Percentiles rank a stretch among this genome's conserved stretches.
phyloP scores from a whole-genome alignment of 140 eudicot genomes.

The Flaveria floridana region DNA sequence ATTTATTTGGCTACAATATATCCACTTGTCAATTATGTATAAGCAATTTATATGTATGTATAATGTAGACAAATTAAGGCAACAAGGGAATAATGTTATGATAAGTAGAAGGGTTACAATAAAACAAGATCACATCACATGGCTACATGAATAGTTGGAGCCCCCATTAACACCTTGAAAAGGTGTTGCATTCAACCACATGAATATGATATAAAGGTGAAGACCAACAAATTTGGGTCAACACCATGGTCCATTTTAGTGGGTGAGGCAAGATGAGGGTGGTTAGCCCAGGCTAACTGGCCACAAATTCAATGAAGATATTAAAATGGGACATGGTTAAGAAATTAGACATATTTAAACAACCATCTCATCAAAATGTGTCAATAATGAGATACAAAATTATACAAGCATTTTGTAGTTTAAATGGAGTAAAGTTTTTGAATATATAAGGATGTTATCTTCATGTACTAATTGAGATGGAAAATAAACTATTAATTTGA shows the following conservation, averaged over 20 bases:
- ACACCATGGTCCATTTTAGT: conserved; percentile 27
- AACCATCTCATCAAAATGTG: not conserved
- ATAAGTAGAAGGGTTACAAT: conserved; percentile 35
- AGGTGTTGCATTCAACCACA: conserved; percentile 34
- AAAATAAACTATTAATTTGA: not conserved
- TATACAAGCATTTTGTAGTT: not conserved
- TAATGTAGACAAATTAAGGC: conserved; percentile 33
- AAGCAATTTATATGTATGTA: not conserved
- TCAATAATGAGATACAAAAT: not conserved
- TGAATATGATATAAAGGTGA: conserved; percentile 37
- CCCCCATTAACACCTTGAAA: conserved; percentile 45
- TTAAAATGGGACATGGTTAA: conserved; percentile 18
- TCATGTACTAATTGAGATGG: not conserved
- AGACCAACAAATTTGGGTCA: conserved; percentile 42
- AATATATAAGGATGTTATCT: not conserved
- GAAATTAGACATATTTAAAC: conserved; percentile 19
- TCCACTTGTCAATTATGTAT: conserved; percentile 28
- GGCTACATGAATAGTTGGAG: conserved; percentile 33
- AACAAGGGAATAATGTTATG: conserved; percentile 38
- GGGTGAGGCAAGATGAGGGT: conserved; percentile 13
- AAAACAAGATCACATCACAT: conserved; percentile 40
- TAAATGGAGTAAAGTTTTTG: not conserved
- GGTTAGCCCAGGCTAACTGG: conserved; percentile 19
- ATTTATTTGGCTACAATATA: conserved; percentile 34
- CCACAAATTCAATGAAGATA: not conserved